These are phyloP conservation scores for Beauveria rudraprayagi DNA, from an alignment of 2,329 filamentous ascomycete genomes.

Conservation along the genomic window DNA sequence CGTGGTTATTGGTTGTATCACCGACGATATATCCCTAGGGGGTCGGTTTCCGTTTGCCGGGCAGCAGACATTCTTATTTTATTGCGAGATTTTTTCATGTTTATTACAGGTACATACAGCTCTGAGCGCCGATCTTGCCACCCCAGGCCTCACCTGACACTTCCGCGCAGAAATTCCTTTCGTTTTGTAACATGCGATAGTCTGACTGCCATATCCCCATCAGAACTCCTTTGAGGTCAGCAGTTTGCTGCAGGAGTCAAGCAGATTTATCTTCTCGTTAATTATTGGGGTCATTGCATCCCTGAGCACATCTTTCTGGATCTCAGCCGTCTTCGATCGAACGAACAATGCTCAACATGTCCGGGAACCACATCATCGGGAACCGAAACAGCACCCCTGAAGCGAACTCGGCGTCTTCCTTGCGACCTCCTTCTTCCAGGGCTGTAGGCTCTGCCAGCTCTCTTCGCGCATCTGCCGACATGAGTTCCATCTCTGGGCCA, in stretches of 20 bases:
- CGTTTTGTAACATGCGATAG: conserved; percentile 26
- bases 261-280: conserved; percentile 18
- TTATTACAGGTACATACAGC: conserved; percentile 21
- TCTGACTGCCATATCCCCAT: conserved; percentile 21
- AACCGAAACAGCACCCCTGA: conserved; percentile 98
- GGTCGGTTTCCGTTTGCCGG: conserved; percentile 24
- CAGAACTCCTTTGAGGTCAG: conserved; percentile 69
- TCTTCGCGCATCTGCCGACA: conserved; percentile 90
- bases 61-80: conserved; percentile 30
- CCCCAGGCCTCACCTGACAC: conserved; percentile 15
- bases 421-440: conserved; percentile 75
- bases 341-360: conserved; percentile 50
- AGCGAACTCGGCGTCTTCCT: conserved; percentile 69
- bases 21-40: conserved; percentile 15
- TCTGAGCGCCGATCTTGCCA: conserved; percentile 1
- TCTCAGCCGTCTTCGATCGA: conserved; percentile 7
- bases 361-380: conserved; percentile 60
- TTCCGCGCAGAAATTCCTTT: conserved; percentile 18
- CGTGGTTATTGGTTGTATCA: conserved; percentile 10
- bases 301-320: conserved; percentile 14
- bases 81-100: conserved; percentile 20
- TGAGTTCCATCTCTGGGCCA: conserved; percentile 69
- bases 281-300: conserved; percentile 18
- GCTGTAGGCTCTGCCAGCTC: conserved; percentile 72
- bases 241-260: conserved; percentile 69